Conservation (phyloP, 1,139 yeast genomes). For the Candida glucosophila region DNA sequence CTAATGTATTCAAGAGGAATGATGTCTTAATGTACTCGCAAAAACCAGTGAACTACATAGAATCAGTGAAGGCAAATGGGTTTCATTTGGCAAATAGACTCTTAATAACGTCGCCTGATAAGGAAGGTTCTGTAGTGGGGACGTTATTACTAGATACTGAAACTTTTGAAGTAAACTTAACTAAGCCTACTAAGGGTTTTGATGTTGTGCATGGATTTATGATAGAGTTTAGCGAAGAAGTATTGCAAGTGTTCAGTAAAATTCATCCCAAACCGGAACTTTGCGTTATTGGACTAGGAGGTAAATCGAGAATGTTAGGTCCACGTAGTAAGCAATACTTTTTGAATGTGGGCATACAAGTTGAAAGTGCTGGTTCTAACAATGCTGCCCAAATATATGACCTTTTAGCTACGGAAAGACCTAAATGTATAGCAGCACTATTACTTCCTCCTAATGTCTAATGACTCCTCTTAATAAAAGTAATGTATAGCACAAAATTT, state of each 20-base stretch:
- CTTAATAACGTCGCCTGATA: conserved; percentile 38
- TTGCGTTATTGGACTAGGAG: conserved; percentile 62
- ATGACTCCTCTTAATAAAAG: too few species aligned
- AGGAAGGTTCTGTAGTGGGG: conserved; percentile 38
- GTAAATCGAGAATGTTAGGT: conserved; percentile 52
- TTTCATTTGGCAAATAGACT: conserved; percentile 32
- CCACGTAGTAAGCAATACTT: conserved; percentile 43
- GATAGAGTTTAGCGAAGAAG: conserved; percentile 29
- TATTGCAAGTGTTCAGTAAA: conserved; percentile 43
- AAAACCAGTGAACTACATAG: conserved; percentile 38
- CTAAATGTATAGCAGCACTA: conserved; percentile 60
- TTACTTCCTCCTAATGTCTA: conserved; percentile 63
- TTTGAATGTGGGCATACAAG: conserved; percentile 53
- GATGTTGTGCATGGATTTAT: conserved; percentile 34
- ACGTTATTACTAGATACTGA: conserved; percentile 56
- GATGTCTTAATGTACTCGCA: conserved; percentile 36
- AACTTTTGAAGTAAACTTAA: conserved; percentile 50
- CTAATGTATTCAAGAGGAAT: conserved; percentile 35
- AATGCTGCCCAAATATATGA: conserved; percentile 70
- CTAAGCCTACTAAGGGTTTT: conserved; percentile 19
- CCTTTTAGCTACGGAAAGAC: conserved; percentile 71
- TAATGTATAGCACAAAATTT: too few species aligned
- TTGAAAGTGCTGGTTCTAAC: conserved; percentile 59
- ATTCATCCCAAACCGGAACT: conserved; percentile 76
- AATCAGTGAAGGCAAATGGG: conserved; percentile 31